Conservation (phyloP, 257 asterid genomes). For the Thymus mandschuricus region DNA sequence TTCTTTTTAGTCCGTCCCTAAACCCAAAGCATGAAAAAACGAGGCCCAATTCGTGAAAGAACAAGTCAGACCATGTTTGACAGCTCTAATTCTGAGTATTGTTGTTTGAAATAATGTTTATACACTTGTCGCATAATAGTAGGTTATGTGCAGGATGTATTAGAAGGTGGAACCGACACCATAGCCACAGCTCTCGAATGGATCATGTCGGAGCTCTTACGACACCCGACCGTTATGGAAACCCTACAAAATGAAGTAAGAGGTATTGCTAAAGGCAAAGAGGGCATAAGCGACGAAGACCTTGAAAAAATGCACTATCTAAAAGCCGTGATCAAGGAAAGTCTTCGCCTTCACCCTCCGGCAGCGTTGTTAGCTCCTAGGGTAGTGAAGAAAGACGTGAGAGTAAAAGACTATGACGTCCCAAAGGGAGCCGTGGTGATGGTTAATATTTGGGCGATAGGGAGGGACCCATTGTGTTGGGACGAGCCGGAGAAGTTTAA, state of each 20-base stretch:
- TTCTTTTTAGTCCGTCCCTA: too few relatives aligned
- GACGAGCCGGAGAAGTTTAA: neutral
- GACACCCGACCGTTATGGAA: neutral
- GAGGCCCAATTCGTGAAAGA: too few relatives aligned
- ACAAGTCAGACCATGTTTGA: too few relatives aligned
- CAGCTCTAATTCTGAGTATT: neutral
- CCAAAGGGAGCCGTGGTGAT: neutral
- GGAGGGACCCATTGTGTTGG: neutral
- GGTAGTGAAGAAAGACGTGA: neutral
- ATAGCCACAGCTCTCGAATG: neutral
- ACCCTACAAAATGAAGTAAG: slow-evolving; percentile 6
- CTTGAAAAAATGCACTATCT: neutral
- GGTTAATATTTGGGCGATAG: neutral
- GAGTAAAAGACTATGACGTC: neutral
- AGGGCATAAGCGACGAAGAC: neutral
- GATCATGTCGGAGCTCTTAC: slow-evolving; percentile 8
- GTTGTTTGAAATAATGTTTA: neutral
- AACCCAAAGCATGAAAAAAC: too few relatives aligned
- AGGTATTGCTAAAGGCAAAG: neutral
- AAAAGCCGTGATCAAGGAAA: slow-evolving; percentile 3
- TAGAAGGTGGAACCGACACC: neutral
- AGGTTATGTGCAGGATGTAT: neutral
- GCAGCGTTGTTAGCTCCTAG: neutral
- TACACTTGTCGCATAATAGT: neutral
- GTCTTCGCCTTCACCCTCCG: neutral